phyloP scores from a whole-genome alignment of 1,284 basidiomycete species.

The Tranzscheliella williamsii region DNA sequence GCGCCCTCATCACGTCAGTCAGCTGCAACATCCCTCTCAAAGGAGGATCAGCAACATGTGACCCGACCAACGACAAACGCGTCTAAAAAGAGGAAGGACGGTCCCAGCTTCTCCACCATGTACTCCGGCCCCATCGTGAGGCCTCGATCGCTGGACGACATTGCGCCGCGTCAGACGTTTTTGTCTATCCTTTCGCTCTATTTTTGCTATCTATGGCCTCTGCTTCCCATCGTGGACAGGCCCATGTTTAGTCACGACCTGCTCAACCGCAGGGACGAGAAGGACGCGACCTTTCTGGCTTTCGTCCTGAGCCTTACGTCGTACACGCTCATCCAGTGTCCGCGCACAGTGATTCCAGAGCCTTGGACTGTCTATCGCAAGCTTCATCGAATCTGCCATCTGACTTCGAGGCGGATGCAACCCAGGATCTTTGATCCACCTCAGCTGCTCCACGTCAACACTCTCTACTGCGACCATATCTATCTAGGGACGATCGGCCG shows the following conservation, averaged over 20 bases:
- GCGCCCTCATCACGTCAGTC: background rate
- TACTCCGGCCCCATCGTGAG: conserved; percentile 30
- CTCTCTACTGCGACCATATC: conserved; percentile 51
- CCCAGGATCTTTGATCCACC: conserved; percentile 35
- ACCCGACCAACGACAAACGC: too few species aligned
- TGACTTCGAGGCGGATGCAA: conserved; percentile 41
- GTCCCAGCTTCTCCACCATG: conserved; percentile 12
- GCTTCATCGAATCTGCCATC: conserved; percentile 45
- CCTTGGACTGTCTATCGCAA: conserved; percentile 38
- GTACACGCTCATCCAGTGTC: conserved; percentile 44
- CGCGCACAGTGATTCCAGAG: conserved; percentile 35
- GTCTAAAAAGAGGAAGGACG: conserved; percentile 1
- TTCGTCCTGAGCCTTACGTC: conserved; percentile 44
- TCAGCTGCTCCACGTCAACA: conserved; percentile 36
- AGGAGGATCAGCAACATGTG: background rate
- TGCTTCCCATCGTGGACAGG: conserved; percentile 40
- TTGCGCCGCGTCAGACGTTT: conserved; percentile 45
- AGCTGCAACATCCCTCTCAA: background rate
- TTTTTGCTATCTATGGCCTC: conserved; percentile 42
- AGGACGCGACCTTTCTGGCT: conserved; percentile 35
- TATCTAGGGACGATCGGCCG: conserved; percentile 40
- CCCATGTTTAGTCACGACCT: conserved; percentile 42
- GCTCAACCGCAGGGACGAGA: conserved; percentile 37
- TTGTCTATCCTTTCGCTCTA: conserved; percentile 40
- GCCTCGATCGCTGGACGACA: conserved; percentile 42